These are phyloP conservation scores for Xenoacremonium recifei DNA, from an alignment of 2,329 filamentous ascomycete species.

Conservation along the genomic window DNA sequence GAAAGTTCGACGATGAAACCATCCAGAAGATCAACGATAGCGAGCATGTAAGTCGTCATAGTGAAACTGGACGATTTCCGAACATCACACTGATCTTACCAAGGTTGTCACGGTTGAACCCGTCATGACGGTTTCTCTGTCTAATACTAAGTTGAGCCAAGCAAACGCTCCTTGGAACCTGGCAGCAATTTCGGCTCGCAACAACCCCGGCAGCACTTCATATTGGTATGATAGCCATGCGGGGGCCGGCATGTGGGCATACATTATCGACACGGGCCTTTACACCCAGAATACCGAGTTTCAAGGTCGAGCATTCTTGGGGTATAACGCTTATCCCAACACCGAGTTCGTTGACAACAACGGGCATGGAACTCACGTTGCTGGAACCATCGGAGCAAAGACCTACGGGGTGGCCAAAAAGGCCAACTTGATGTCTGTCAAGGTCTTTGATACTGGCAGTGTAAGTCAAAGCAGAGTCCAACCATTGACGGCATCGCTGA, in stretches of 20 bases:
- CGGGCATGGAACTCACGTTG: constrained; percentile 48
- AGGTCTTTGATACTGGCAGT: constrained; percentile 37
- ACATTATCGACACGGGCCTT: constrained; percentile 57
- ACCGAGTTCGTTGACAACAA: constrained; percentile 32
- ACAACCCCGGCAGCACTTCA: constrained; percentile 24
- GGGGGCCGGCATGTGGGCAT: constrained; percentile 44
- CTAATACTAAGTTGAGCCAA: constrained; percentile 34
- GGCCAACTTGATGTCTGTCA: constrained; percentile 41
- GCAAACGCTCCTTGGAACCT: constrained; percentile 42
- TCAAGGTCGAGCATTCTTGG: constrained; percentile 39
- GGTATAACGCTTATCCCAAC: constrained; percentile 34
- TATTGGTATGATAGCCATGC: constrained; percentile 43
- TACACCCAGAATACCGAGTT: constrained; percentile 44
- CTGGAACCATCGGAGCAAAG: constrained; percentile 43
- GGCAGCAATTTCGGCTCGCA: constrained; percentile 41
- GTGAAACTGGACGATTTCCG: too few species aligned
- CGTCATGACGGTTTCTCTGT: constrained; percentile 26
- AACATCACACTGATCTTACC: constrained; percentile 1
- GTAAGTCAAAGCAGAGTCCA: constrained; percentile 8
- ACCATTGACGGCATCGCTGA: background rate
- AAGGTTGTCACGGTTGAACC: constrained; percentile 35
- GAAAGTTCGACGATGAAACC: constrained; percentile 40
- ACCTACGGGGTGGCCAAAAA: constrained; percentile 47
- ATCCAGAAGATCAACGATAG: constrained; percentile 38
- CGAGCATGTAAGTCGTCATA: constrained; percentile 35